A percentile compares a stretch with the other conserved stretches of the same genome.
Evolutionary conservation across 1,284 basidiomycete genomes (phyloP).

Genomic region (Paramarasmius palmivorus): DNA sequence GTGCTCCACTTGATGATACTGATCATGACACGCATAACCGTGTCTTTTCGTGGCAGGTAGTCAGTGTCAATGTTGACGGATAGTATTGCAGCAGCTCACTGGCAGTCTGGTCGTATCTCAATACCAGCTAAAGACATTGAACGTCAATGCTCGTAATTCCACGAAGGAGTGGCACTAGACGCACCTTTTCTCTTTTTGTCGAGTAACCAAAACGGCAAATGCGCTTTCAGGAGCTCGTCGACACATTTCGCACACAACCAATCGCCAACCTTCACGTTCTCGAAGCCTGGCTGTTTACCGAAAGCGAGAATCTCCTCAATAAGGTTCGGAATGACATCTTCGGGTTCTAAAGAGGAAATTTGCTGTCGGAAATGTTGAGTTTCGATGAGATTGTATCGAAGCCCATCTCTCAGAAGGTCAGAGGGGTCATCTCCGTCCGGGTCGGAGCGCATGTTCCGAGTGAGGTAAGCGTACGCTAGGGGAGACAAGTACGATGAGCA

Average conservation of each 20-base stretch:
- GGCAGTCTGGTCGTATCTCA: constrained; percentile 13
- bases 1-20: constrained; percentile 24
- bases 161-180: no score
- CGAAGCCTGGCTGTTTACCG: background rate
- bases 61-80: no score
- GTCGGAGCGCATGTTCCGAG: no score
- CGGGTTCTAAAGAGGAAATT: no score
- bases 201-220: constrained; percentile 16
- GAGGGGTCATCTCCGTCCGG: no score
- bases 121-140: constrained; percentile 3
- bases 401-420: background rate
- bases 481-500: no score
- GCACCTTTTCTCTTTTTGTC: constrained; percentile 11
- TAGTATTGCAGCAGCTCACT: background rate
- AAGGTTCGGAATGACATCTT: background rate
- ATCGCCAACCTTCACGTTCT: constrained; percentile 30
- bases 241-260: constrained; percentile 34
- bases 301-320: constrained; percentile 31
- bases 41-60: constrained; percentile 13
- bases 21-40: constrained; percentile 29
- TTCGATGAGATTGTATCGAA: no score
- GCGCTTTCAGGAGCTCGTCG: constrained; percentile 23
- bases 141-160: no score
- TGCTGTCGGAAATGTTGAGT: no score
- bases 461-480: no score